These are phyloP conservation scores for Fusarium sp. DNA, from an alignment of 2,329 filamentous ascomycete species.

Conservation along the genomic window DNA sequence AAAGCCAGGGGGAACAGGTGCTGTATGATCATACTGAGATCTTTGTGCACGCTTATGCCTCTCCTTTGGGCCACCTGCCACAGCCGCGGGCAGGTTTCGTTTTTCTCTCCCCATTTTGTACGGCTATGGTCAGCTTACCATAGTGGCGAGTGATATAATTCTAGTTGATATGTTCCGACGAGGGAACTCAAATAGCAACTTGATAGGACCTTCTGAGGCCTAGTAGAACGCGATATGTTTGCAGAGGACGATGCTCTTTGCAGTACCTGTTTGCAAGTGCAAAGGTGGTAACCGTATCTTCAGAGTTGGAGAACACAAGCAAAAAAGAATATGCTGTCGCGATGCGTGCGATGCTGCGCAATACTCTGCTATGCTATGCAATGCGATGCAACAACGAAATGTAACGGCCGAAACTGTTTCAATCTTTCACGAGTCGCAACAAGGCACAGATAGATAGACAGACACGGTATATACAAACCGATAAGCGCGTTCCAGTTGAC, in stretches of 20 bases:
- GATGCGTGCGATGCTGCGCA: background rate
- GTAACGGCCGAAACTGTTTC: constrained; percentile 35
- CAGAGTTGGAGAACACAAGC: constrained; percentile 6
- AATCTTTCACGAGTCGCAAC: constrained; percentile 35
- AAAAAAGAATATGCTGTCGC: constrained; percentile 11
- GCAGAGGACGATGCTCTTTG: constrained; percentile 12
- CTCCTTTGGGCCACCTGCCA: constrained; percentile 48
- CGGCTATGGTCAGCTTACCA: constrained; percentile 42
- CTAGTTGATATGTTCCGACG: constrained; percentile 26
- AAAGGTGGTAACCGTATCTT: constrained; percentile 8
- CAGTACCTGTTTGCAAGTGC: constrained; percentile 12
- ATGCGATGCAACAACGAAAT: constrained; percentile 26
- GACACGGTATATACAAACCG: constrained; percentile 37
- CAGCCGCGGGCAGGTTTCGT: constrained; percentile 45
- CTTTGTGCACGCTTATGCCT: constrained; percentile 47
- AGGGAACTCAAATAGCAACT: constrained; percentile 30
- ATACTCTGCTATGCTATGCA: constrained; percentile 20
- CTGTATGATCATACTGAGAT: constrained; percentile 47
- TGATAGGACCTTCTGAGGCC: constrained; percentile 26
- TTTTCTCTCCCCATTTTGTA: constrained; percentile 51
- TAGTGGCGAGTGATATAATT: constrained; percentile 32
- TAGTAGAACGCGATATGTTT: constrained; percentile 24
- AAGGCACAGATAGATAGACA: constrained; percentile 38
- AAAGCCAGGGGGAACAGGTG: constrained; percentile 48
- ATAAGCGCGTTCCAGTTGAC: constrained; percentile 28